A percentile compares a stretch with the other conserved stretches of the same genome.
Conservation (phyloP, 2,329 filamentous ascomycete genomes). For the Cryphonectria japonica region DNA sequence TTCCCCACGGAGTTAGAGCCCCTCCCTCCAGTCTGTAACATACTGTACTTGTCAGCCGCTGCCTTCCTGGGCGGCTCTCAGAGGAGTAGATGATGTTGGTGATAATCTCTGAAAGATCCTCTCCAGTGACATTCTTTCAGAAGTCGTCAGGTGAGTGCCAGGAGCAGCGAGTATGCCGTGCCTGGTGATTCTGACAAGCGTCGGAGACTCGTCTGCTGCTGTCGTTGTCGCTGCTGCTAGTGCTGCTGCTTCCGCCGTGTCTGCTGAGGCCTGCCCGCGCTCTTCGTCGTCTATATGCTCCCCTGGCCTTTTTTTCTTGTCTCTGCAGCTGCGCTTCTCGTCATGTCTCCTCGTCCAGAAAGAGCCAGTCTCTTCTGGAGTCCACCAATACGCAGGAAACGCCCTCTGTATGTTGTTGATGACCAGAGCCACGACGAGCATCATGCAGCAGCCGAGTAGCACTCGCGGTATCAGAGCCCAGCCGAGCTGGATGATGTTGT, state of each 20-base stretch:
- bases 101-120: slow-evolving; percentile 16
- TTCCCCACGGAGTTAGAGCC: neutral
- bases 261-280: neutral
- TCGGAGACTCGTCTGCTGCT: neutral
- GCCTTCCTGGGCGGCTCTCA: neutral
- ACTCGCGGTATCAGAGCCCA: slow-evolving; percentile 71
- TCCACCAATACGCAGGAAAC: slow-evolving; percentile 75
- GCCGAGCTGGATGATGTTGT: slow-evolving; percentile 58
- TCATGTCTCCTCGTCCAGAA: slow-evolving; percentile 29
- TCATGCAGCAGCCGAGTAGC: slow-evolving; percentile 61
- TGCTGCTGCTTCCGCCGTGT: neutral
- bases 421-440: slow-evolving; percentile 65
- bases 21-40: neutral
- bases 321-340: neutral
- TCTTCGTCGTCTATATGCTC: neutral
- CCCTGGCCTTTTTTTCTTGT: neutral
- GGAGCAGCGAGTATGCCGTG: slow-evolving; percentile 13
- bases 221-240: neutral
- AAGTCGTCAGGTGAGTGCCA: slow-evolving; percentile 12
- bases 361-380: slow-evolving; percentile 44
- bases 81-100: neutral
- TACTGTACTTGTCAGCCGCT: neutral
- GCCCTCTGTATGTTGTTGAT: slow-evolving; percentile 71
- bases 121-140: slow-evolving; percentile 23
- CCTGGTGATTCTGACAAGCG: slow-evolving; percentile 14